Percentiles rank a stretch among this genome's conserved stretches.
These are phyloP conservation scores for Euphorbia tirucalli DNA, from an alignment of 345 rosid species.

Conservation along the genomic window DNA sequence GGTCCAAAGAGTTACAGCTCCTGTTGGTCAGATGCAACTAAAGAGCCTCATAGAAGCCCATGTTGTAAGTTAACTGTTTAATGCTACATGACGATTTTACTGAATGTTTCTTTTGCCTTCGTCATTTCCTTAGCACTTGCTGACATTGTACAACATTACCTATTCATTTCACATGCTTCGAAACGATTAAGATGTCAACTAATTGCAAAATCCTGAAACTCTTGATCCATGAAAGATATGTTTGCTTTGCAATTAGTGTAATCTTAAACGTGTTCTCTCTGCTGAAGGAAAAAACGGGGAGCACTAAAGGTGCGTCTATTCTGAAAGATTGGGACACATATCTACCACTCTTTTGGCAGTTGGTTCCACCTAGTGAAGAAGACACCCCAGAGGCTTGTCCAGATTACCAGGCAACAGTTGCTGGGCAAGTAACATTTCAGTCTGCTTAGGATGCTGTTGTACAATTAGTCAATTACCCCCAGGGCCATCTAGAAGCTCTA, in stretches of 20 bases:
- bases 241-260: not conserved
- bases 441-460: conserved; percentile 48
- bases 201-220: not conserved
- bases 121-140: not conserved
- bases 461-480: not conserved
- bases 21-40: conserved; percentile 93
- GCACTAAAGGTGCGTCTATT: conserved; percentile 69
- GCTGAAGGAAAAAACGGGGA: conserved; percentile 88
- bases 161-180: not conserved
- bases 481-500: not conserved
- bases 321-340: conserved; percentile 80
- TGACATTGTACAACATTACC: not conserved
- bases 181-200: no score
- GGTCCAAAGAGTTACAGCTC: conserved; percentile 89
- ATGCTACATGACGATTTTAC: not conserved
- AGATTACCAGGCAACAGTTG: conserved; percentile 54
- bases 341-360: conserved; percentile 86
- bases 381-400: conserved; percentile 97
- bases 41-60: conserved; percentile 88
- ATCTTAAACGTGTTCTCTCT: not conserved
- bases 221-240: not conserved
- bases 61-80: conserved; percentile 59
- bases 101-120: not conserved
- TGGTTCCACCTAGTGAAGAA: conserved; percentile 99
- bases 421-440: conserved; percentile 70